Evolutionary conservation across 1,284 basidiomycete species (phyloP).

Genomic region (Malassezia equina): DNA sequence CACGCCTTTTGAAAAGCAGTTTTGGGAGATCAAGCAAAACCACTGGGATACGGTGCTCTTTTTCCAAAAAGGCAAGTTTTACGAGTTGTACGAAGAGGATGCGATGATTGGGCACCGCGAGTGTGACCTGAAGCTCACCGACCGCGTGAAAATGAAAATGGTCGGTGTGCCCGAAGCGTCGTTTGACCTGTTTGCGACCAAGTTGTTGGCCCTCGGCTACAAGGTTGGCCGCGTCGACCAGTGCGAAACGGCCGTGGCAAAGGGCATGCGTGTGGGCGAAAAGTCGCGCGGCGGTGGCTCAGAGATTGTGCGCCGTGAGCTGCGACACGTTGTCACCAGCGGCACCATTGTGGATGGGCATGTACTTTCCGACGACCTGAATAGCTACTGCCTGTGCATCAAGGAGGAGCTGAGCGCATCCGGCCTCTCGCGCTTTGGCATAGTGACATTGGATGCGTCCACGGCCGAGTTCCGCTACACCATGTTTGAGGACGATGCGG

Average conservation of each 20-base stretch:
- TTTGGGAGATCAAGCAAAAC: conserved; percentile 46
- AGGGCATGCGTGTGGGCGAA: conserved; percentile 54
- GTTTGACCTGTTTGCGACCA: conserved; percentile 58
- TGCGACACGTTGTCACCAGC: conserved; percentile 91
- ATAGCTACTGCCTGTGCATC: conserved; percentile 86
- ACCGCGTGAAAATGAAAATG: conserved; percentile 88
- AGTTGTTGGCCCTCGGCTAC: conserved; percentile 60
- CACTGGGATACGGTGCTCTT: conserved; percentile 63
- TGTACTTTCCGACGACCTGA: conserved; percentile 82
- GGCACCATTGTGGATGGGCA: conserved; percentile 89
- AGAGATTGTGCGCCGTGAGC: conserved; percentile 57
- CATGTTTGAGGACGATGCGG: conserved; percentile 81
- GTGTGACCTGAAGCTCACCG: conserved; percentile 56
- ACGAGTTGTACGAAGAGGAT: conserved; percentile 47
- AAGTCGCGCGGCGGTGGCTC: conserved; percentile 51
- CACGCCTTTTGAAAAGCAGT: conserved; percentile 78
- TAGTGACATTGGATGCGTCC: conserved; percentile 88
- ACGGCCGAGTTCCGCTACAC: conserved; percentile 92
- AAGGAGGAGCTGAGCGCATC: conserved; percentile 51
- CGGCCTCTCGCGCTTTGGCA: conserved; percentile 57
- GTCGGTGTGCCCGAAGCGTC: conserved; percentile 90
- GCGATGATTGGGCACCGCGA: conserved; percentile 48
- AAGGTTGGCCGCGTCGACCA: conserved; percentile 95
- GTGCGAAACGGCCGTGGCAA: conserved; percentile 72
- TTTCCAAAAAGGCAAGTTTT: conserved; percentile 76